A percentile compares a stretch with the other conserved stretches of the same genome.
Conservation (phyloP, 164 flowering plant species). For the Pachysandra terminalis region DNA sequence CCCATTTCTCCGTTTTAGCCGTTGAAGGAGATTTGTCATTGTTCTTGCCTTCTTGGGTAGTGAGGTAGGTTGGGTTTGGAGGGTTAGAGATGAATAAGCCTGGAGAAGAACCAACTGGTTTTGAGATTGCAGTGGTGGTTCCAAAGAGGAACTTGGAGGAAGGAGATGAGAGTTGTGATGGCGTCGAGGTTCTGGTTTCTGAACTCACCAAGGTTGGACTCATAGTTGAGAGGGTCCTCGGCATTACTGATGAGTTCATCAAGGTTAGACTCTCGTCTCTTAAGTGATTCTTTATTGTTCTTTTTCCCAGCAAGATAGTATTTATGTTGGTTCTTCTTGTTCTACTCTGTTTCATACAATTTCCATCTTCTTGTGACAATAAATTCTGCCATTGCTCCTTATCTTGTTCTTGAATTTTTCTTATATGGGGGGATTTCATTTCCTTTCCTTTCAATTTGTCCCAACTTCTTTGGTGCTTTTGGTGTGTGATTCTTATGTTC, state of each 20-base stretch:
- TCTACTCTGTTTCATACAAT: neutral
- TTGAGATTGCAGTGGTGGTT: conserved; percentile 77
- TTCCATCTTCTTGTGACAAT: neutral
- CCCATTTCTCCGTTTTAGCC: conserved; percentile 11
- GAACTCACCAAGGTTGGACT: conserved; percentile 65
- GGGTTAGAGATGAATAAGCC: conserved; percentile 30
- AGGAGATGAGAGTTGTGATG: conserved; percentile 33
- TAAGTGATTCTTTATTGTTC: neutral
- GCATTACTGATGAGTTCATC: conserved; percentile 69
- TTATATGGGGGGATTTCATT: neutral
- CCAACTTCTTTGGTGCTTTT: neutral
- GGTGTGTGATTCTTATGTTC: neutral
- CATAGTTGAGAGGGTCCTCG: conserved; percentile 59
- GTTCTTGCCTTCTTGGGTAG: neutral
- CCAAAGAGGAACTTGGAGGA: conserved; percentile 39
- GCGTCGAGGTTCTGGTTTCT: conserved; percentile 59
- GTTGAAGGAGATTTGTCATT: neutral
- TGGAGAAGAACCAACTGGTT: conserved; percentile 38
- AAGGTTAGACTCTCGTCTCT: conserved; percentile 46
- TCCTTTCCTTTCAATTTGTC: too few relatives aligned
- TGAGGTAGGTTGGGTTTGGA: neutral
- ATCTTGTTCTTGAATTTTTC: neutral
- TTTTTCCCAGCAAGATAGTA: neutral
- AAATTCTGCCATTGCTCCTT: neutral
- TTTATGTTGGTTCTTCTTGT: neutral